Evolutionary conservation across 305 asterid genomes (phyloP).

Genomic region (Plantago lanceolata): DNA sequence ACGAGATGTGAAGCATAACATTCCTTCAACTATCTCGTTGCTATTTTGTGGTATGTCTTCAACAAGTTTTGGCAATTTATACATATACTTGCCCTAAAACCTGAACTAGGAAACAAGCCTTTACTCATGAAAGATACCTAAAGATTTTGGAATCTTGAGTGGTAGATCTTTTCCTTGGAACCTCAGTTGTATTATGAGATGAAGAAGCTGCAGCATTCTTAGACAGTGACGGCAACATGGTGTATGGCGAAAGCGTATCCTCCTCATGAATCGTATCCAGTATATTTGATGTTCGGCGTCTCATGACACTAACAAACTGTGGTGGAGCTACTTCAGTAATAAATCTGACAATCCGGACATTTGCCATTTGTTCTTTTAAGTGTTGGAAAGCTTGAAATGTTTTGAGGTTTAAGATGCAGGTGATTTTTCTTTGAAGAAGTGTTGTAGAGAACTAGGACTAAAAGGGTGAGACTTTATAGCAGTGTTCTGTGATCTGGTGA

Average conservation of each 20-base stretch:
- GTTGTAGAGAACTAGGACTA: background rate
- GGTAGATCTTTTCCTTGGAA: background rate
- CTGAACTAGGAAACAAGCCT: background rate
- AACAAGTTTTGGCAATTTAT: no score
- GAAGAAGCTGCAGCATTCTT: slow-evolving; percentile 9
- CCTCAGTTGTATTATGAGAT: slow-evolving; percentile 7
- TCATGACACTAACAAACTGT: slow-evolving; percentile 22
- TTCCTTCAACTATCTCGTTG: no score
- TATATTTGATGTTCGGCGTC: slow-evolving; percentile 26
- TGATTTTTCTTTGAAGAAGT: background rate
- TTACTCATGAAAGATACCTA: background rate
- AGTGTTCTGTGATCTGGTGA: background rate
- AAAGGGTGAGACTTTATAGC: background rate
- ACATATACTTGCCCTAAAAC: background rate
- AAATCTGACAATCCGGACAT: slow-evolving; percentile 22
- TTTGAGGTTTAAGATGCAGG: background rate
- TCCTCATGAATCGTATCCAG: slow-evolving; percentile 30
- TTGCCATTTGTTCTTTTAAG: slow-evolving; percentile 5
- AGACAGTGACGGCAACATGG: slow-evolving; percentile 4
- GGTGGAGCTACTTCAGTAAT: slow-evolving; percentile 26
- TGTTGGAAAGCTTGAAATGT: background rate
- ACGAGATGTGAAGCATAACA: no score
- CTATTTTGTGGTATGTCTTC: no score
- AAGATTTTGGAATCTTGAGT: background rate
- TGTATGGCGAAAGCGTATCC: slow-evolving; percentile 5